phyloP scores from a whole-genome alignment of 169 alveolate species.

The Eimeria zaria region DNA sequence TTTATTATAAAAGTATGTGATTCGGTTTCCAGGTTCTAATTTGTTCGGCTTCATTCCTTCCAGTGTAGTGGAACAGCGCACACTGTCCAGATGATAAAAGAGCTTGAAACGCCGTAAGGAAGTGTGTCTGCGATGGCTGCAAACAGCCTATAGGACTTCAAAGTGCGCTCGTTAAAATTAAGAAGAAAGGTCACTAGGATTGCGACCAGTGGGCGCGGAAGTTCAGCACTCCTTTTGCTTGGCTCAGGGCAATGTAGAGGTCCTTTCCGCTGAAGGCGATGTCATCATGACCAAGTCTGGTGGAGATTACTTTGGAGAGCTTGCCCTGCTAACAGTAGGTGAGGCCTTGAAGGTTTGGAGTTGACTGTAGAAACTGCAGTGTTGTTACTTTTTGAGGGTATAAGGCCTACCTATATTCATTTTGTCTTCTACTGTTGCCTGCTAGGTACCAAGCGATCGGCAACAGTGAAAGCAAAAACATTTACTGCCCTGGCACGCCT shows the following conservation, averaged over 20 bases:
- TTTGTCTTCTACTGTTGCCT: not conserved
- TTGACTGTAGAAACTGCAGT: not conserved
- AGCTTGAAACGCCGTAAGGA: not conserved
- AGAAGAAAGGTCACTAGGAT: not conserved
- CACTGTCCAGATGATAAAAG: not conserved
- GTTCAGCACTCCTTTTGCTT: not conserved
- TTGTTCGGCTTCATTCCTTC: not conserved
- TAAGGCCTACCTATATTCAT: not conserved
- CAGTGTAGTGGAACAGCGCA: not conserved
- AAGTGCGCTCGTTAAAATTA: not conserved
- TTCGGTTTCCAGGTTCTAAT: not conserved
- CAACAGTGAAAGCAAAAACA: constrained; percentile 50
- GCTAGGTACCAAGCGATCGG: constrained; percentile 58
- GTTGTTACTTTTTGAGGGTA: not conserved
- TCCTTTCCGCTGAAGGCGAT: constrained; percentile 26
- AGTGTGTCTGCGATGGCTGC: not conserved
- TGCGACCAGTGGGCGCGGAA: not conserved
- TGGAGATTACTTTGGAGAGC: constrained; percentile 69
- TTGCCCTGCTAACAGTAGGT: constrained; percentile 65
- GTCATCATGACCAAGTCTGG: constrained; percentile 31
- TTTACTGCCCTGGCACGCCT: constrained; percentile 73
- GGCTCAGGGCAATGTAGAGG: constrained; percentile 70
- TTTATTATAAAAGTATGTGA: constrained; percentile 54
- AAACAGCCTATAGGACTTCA: not conserved
- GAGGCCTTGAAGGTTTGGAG: constrained; percentile 14